Conservation (phyloP, 495 filamentous ascomycete species). For the Hypomontagnella monticulosa region DNA sequence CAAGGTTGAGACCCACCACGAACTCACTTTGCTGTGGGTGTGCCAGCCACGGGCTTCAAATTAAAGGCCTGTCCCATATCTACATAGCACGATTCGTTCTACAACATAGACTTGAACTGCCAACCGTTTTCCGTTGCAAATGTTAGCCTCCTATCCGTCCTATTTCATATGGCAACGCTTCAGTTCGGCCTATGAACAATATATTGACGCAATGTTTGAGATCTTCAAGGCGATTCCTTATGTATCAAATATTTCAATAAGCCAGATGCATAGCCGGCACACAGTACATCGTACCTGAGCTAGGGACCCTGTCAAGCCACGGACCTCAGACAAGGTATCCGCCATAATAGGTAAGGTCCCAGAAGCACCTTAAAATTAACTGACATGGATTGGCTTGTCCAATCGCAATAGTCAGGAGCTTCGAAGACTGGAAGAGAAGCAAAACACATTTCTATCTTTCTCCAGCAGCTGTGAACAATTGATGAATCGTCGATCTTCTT, state of each 20-base stretch:
- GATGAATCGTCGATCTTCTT: constrained; percentile 24
- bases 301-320: constrained; percentile 36
- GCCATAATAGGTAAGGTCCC: constrained; percentile 32
- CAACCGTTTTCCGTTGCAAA: no score
- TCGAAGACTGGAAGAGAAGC: constrained; percentile 23
- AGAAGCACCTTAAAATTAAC: constrained; percentile 45
- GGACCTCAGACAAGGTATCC: constrained; percentile 26
- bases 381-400: constrained; percentile 36
- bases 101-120: neutral
- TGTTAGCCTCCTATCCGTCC: no score
- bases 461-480: neutral
- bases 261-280: constrained; percentile 6
- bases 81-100: constrained; percentile 4
- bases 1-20: constrained; percentile 25
- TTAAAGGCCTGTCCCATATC: constrained; percentile 8
- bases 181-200: neutral
- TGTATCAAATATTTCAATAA: neutral
- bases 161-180: no score
- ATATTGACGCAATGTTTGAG: constrained; percentile 2
- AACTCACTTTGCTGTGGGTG: constrained; percentile 7
- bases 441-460: constrained; percentile 5
- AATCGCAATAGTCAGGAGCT: constrained; percentile 26
- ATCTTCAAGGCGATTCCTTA: neutral
- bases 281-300: constrained; percentile 20
- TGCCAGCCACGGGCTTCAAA: constrained; percentile 17